These are phyloP conservation scores for Kodamaea suecica DNA, from an alignment of 1,139 yeast species.

Conservation along the genomic window DNA sequence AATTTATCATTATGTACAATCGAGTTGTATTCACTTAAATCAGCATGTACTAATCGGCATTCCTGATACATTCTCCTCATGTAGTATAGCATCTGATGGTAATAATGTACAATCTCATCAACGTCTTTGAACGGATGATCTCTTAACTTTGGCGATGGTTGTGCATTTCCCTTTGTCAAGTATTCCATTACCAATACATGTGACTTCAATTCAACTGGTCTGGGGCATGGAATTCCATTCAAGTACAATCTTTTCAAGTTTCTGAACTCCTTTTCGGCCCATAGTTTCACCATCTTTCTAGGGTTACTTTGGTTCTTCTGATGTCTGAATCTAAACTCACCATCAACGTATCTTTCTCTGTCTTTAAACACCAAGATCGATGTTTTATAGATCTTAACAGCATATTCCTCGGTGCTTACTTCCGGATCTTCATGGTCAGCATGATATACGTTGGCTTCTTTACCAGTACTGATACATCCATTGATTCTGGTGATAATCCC, in stretches of 20 bases:
- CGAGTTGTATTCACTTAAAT: constrained; percentile 90
- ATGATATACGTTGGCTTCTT: constrained; percentile 97
- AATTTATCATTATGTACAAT: constrained; percentile 79
- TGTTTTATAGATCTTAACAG: constrained; percentile 93
- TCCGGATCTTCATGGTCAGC: constrained; percentile 67
- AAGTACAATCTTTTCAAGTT: constrained; percentile 78
- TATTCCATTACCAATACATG: constrained; percentile 97
- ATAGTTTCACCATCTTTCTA: constrained; percentile 91
- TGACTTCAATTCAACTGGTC: constrained; percentile 81
- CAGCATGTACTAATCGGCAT: constrained; percentile 94
- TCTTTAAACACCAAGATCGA: constrained; percentile 94
- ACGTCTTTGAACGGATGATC: constrained; percentile 70
- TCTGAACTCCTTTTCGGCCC: constrained; percentile 98
- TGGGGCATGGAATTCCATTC: constrained; percentile 87
- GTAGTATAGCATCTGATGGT: constrained; percentile 75
- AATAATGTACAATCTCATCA: constrained; percentile 64
- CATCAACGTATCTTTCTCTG: constrained; percentile 92
- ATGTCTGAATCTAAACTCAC: constrained; percentile 89
- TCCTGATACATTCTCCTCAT: constrained; percentile 85
- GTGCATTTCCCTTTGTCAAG: constrained; percentile 70
- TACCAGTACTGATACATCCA: constrained; percentile 95
- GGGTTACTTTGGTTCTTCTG: constrained; percentile 86
- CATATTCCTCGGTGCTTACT: constrained; percentile 54
- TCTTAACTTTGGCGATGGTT: constrained; percentile 83
- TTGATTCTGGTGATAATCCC: constrained; percentile 83